Conservation (phyloP, 495 filamentous ascomycete genomes). For the Chaetomium fimeti region DNA sequence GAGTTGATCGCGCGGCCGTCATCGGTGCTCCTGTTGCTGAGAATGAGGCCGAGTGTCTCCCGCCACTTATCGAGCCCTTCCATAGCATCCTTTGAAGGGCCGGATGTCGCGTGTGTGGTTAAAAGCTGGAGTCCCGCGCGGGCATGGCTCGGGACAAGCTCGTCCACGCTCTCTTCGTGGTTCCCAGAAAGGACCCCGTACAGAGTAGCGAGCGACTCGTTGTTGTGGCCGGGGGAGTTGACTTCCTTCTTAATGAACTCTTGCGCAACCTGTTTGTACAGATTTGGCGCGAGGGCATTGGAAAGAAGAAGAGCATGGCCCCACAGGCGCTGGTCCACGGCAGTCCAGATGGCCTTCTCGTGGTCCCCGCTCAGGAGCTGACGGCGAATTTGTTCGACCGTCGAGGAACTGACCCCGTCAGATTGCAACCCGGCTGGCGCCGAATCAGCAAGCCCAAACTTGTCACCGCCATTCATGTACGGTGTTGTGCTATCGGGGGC, state of each 20-base stretch:
- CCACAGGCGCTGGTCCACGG: slow-evolving; percentile 93
- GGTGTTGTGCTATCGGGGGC: slow-evolving; percentile 32
- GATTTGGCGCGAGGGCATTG: slow-evolving; percentile 63
- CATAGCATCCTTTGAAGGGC: slow-evolving; percentile 65
- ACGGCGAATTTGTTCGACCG: slow-evolving; percentile 66
- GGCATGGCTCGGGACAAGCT: slow-evolving; percentile 92
- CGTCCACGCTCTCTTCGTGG: slow-evolving; percentile 89
- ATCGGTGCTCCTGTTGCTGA: slow-evolving; percentile 80
- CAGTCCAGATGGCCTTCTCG: slow-evolving; percentile 90
- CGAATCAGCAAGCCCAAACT: slow-evolving; percentile 27
- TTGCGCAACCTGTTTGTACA: slow-evolving; percentile 88
- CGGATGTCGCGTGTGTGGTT: slow-evolving; percentile 61
- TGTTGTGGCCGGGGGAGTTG: slow-evolving; percentile 68
- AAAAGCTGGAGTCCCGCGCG: slow-evolving; percentile 89
- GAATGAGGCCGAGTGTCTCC: slow-evolving; percentile 79
- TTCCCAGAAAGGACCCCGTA: slow-evolving; percentile 95
- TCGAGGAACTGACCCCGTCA: slow-evolving; percentile 65
- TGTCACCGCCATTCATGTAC: slow-evolving; percentile 36
- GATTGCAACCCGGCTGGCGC: slow-evolving; percentile 38
- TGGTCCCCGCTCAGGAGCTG: slow-evolving; percentile 75
- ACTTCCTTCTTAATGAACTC: slow-evolving; percentile 94
- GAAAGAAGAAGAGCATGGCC: slow-evolving; percentile 93
- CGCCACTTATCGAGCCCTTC: slow-evolving; percentile 90
- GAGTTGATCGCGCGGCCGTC: slow-evolving; percentile 74
- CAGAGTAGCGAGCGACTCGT: slow-evolving; percentile 80